phyloP scores from a whole-genome alignment of 2,329 filamentous ascomycete genomes.

The Sporothrix phasma region DNA sequence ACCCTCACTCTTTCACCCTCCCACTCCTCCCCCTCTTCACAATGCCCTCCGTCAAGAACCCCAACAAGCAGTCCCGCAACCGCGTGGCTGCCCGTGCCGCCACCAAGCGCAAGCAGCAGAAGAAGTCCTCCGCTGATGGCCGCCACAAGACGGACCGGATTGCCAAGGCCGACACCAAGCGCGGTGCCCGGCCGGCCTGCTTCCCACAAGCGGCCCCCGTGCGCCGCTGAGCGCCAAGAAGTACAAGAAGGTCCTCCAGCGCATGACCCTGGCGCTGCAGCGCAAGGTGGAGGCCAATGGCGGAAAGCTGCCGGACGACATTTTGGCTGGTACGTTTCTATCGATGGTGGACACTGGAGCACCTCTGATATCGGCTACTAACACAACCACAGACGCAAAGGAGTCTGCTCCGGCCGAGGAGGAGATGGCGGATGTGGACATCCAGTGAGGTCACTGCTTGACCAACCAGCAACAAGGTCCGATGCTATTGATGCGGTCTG shows the following conservation, averaged over 20 bases:
- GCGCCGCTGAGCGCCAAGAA: slow-evolving; percentile 44
- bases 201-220: slow-evolving; percentile 47
- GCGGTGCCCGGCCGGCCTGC: slow-evolving; percentile 42
- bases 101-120: slow-evolving; percentile 34
- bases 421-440: neutral
- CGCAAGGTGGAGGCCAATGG: slow-evolving; percentile 42
- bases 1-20: neutral
- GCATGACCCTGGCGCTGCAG: slow-evolving; percentile 42
- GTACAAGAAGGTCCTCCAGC: slow-evolving; percentile 45
- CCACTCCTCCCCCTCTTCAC: neutral
- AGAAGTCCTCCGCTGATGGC: slow-evolving; percentile 31
- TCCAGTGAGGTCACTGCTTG: neutral
- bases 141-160: slow-evolving; percentile 16
- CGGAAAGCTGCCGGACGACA: slow-evolving; percentile 24
- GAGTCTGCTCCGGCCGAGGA: neutral
- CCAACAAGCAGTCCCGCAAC: slow-evolving; percentile 47
- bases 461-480: too few relatives aligned
- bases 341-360: too few relatives aligned
- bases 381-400: neutral
- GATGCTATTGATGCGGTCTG: too few relatives aligned
- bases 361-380: neutral
- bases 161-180: slow-evolving; percentile 31
- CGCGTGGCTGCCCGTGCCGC: slow-evolving; percentile 38
- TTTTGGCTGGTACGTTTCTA: slow-evolving; percentile 15
- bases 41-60: slow-evolving; percentile 50